These are phyloP conservation scores for Grigorovia jiainica DNA, from an alignment of 805 yeast species.

Conservation along the genomic window DNA sequence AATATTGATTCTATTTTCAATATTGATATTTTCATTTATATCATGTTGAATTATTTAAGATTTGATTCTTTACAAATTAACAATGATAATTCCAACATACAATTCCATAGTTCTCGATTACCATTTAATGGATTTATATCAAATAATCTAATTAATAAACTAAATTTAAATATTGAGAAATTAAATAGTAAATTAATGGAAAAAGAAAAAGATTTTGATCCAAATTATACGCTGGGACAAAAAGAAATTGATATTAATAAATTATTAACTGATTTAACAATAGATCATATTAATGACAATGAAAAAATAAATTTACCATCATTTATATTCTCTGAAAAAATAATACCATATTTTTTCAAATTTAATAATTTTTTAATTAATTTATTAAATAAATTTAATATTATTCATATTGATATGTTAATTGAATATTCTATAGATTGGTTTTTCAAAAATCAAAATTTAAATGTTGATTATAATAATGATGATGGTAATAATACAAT, in stretches of 20 bases:
- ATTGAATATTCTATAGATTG: conserved; percentile 2
- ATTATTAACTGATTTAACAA: background rate
- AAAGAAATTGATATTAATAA: background rate
- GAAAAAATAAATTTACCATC: background rate
- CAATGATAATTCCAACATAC: background rate
- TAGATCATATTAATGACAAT: background rate
- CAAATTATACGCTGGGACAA: background rate
- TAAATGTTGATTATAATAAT: background rate
- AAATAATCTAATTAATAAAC: background rate
- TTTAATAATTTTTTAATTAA: background rate
- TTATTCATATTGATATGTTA: background rate
- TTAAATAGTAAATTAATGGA: background rate
- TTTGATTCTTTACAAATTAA: background rate
- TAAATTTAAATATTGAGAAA: background rate
- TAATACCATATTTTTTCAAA: background rate
- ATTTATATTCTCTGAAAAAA: background rate
- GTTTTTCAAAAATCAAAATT: conserved; percentile 1
- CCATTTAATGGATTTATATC: background rate
- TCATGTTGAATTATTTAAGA: background rate
- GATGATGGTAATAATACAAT: background rate
- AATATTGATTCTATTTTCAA: background rate
- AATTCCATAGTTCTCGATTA: background rate
- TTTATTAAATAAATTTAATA: background rate
- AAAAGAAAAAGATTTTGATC: background rate
- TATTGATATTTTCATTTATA: background rate